phyloP scores from a whole-genome alignment of 108 stramenopile genomes.

The Mediolabrus comicus region DNA sequence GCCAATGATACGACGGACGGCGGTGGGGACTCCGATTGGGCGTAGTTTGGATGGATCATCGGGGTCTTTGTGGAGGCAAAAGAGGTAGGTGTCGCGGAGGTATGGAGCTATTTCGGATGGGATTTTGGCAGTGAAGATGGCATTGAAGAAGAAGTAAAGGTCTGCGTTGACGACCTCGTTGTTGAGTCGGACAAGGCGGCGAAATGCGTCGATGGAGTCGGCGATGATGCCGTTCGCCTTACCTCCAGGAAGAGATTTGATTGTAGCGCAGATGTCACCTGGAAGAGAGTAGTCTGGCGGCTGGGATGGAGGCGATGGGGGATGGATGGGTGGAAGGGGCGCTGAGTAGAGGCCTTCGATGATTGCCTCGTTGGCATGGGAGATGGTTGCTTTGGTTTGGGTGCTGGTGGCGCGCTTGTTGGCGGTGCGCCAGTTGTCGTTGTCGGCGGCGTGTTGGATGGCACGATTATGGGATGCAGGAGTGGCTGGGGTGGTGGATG shows the following conservation, averaged over 20 bases:
- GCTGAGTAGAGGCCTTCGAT: not conserved
- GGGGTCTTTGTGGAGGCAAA: conserved; percentile 34
- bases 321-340: not conserved
- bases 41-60: conserved; percentile 21
- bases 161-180: not conserved
- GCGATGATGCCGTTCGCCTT: conserved; percentile 4
- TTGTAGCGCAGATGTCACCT: conserved; percentile 12
- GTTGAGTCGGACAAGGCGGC: not conserved
- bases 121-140: not conserved
- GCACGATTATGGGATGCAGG: not conserved
- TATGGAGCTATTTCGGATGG: not conserved
- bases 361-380: not conserved
- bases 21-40: conserved; percentile 17
- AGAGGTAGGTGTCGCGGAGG: conserved; percentile 21
- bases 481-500: not conserved
- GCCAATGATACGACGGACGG: conserved; percentile 22
- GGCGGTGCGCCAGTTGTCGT: conserved; percentile 26
- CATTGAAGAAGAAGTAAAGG: not conserved
- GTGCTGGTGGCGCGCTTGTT: not conserved
- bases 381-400: conserved; percentile 11
- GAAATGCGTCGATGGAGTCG: conserved; percentile 12
- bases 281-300: conserved; percentile 4
- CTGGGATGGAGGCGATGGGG: not conserved
- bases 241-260: not conserved
- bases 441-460: conserved; percentile 21